Conservation (phyloP, 1,139 yeast genomes). For the Saccharomyces pastorianus region DNA sequence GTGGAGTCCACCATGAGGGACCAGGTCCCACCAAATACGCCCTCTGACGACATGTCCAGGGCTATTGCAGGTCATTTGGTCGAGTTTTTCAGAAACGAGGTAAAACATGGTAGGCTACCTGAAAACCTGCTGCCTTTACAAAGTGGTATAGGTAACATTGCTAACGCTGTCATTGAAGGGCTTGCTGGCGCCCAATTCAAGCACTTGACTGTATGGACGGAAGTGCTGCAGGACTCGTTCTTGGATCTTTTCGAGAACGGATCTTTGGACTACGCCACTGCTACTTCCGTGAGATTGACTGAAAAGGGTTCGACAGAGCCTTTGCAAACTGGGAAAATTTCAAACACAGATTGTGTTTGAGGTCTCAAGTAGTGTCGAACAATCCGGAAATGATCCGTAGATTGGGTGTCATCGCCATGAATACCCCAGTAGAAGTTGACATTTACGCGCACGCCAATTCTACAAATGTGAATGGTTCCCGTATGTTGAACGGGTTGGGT, state of each 20-base stretch:
- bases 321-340: slow-evolving; percentile 84
- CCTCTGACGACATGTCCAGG: slow-evolving; percentile 73
- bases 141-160: slow-evolving; percentile 97
- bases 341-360: slow-evolving; percentile 71
- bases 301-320: slow-evolving; percentile 77
- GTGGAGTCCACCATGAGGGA: slow-evolving; percentile 75
- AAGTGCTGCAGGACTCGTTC: slow-evolving; percentile 95
- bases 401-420: slow-evolving; percentile 97
- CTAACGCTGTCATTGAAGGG: slow-evolving; percentile 96
- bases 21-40: slow-evolving; percentile 79
- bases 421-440: slow-evolving; percentile 98
- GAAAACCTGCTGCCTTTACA: slow-evolving; percentile 89
- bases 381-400: slow-evolving; percentile 95
- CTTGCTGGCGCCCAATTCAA: slow-evolving; percentile 78
- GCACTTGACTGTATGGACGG: slow-evolving; percentile 92
- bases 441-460: slow-evolving; percentile 98
- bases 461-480: slow-evolving; percentile 90
- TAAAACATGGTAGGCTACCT: slow-evolving; percentile 81
- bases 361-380: slow-evolving; percentile 92
- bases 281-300: slow-evolving; percentile 90
- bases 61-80: slow-evolving; percentile 77
- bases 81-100: slow-evolving; percentile 88
- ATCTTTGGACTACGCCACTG: slow-evolving; percentile 85
- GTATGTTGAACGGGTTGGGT: slow-evolving; percentile 96
- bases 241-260: slow-evolving; percentile 90